Evolutionary conservation across 2,329 filamentous ascomycete genomes (phyloP).

Genomic region (Fusarium metavorans): DNA sequence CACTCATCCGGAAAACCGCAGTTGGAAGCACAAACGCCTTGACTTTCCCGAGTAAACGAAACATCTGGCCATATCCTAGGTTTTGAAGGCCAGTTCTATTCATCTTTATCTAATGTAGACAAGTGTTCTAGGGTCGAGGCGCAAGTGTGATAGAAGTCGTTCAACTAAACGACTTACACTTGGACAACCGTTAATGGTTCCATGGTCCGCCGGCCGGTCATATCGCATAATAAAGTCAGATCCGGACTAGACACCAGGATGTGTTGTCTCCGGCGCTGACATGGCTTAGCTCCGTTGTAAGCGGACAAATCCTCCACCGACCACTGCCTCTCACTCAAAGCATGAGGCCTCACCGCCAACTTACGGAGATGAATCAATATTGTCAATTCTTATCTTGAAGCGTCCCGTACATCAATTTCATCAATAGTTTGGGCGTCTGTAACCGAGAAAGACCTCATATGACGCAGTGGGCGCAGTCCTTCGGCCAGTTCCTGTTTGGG

Average conservation of each 20-base stretch:
- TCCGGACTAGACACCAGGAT: background rate
- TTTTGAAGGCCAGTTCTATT: background rate
- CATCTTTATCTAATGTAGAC: background rate
- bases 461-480: slow-evolving; percentile 52
- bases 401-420: background rate
- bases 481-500: slow-evolving; percentile 53
- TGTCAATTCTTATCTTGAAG: background rate
- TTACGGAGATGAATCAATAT: background rate
- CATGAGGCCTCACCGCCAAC: background rate
- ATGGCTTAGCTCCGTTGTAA: slow-evolving; percentile 13
- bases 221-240: background rate
- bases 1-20: background rate
- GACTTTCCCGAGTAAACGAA: rapidly evolving
- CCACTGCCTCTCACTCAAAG: background rate
- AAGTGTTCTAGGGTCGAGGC: background rate
- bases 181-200: background rate
- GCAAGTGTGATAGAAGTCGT: background rate
- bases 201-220: background rate
- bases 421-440: background rate
- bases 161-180: background rate
- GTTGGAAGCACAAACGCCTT: background rate
- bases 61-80: background rate
- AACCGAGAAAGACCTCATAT: slow-evolving; percentile 2
- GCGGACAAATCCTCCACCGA: background rate
- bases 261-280: background rate